phyloP scores from a whole-genome alignment of 2,329 filamentous ascomycete species.

The Chrysoporthe puriensis region DNA sequence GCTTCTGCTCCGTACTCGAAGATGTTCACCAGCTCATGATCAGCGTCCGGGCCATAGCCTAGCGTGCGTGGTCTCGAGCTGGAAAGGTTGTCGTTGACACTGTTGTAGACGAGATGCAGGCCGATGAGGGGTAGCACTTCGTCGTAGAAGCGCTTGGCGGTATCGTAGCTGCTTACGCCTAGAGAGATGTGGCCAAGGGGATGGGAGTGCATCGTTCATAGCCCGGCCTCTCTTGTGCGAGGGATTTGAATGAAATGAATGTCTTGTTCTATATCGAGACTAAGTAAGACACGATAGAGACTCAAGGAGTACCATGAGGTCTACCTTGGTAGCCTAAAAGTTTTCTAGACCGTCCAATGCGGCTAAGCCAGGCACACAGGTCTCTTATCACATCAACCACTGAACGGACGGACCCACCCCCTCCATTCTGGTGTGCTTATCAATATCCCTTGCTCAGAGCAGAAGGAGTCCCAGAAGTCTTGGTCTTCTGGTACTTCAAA shows the following conservation, averaged over 20 bases:
- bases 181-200: constrained; percentile 35
- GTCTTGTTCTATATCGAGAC: neutral
- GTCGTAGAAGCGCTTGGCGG: constrained; percentile 39
- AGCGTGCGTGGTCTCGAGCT: constrained; percentile 32
- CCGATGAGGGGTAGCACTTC: constrained; percentile 36
- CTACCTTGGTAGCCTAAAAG: too few relatives aligned
- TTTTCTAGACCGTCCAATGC: too few relatives aligned
- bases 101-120: constrained; percentile 38
- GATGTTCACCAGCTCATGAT: constrained; percentile 37
- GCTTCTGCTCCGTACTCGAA: constrained; percentile 35
- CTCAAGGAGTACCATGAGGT: too few relatives aligned
- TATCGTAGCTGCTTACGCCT: constrained; percentile 31
- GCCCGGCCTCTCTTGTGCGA: too few relatives aligned
- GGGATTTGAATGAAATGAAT: neutral
- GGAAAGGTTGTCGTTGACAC: constrained; percentile 25
- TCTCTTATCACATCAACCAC: neutral
- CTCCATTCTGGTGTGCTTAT: neutral
- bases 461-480: neutral
- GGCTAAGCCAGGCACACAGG: neutral
- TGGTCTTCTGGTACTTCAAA: constrained; percentile 8
- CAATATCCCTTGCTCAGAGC: neutral
- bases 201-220: constrained; percentile 17
- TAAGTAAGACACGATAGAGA: too few relatives aligned
- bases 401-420: neutral
- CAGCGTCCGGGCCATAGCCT: constrained; percentile 36